Base-by-base conservation (phyloP, 805 yeast genomes). In the Cyberlindnera amylophila region DNA sequence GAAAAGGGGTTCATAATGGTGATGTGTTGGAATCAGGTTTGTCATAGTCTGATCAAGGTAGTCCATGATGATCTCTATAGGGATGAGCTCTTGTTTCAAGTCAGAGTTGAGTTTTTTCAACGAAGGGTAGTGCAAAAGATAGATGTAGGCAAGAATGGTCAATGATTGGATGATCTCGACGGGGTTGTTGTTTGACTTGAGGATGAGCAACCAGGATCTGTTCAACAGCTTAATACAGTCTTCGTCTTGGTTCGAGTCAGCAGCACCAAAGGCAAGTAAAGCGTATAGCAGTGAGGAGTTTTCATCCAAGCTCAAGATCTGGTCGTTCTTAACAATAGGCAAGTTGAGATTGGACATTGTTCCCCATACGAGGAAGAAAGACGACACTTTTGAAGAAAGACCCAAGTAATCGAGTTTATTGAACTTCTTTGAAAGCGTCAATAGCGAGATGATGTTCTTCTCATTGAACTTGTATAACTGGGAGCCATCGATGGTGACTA, bases 61-160 rank as follows among this genome's bases (percentile, higher is more conserved):
- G 48, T 74, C 72, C 45, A 76, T 62, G 6, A 75, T 62, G 28
- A 74, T 67, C 41, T 72, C 75, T 21, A 69, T 66, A 26, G 71
- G 70, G n/a, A 74, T 54, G n/a, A 62, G 27, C 4, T 38, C 38
- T 6, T 44, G 23, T 3, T 39, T 10, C 13, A 37, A 21, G 17
- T 38, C 34, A 41, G 42, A 59, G 32, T 64, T 56, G 11, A 23
- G 23, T 18, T 29, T 41, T 30, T 30, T 34, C 23, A 41, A 19
- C 4, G 15, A 12, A 4, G 36, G 38, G 40, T 70, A 63, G 53
- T 66, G 65, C 21, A 65, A 61, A 36, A 74, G 54, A 45, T 72
- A 71, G 12, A 74, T 63, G 49, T 60, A 68, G 23, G 72, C 59
- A 26, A 77, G 54, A 16, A 74, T 52, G 27, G 72, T 72, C 30